phyloP scores from a whole-genome alignment of 2,329 filamentous ascomycete species.

The Neofusicoccum kwambonambiense region DNA sequence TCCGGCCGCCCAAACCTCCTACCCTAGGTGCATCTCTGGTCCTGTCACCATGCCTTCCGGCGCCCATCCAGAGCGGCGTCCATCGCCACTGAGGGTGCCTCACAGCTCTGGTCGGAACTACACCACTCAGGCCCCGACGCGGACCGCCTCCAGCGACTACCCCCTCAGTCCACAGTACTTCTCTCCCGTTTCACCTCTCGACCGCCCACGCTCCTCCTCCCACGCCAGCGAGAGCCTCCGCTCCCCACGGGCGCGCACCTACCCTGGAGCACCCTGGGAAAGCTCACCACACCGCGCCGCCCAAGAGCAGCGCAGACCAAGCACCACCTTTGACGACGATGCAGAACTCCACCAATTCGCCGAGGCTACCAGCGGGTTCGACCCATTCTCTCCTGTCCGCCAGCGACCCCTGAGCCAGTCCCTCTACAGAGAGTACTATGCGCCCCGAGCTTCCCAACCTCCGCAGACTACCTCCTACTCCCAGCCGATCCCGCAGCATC shows the following conservation, averaged over 20 bases:
- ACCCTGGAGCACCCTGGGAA: slow-evolving; percentile 11
- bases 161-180: slow-evolving; percentile 5
- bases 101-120: not conserved
- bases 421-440: slow-evolving; percentile 14
- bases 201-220: slow-evolving; percentile 6
- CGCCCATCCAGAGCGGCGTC: not conserved
- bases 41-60: not conserved
- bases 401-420: slow-evolving; percentile 28
- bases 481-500: not conserved
- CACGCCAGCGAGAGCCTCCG: not conserved
- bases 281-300: not conserved
- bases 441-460: slow-evolving; percentile 20
- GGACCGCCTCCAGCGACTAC: slow-evolving; percentile 1
- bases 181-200: not conserved
- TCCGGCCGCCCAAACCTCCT: slow-evolving; percentile 1
- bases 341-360: slow-evolving; percentile 40
- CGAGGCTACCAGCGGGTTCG: slow-evolving; percentile 37
- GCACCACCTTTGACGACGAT: slow-evolving; percentile 34
- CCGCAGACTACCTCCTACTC: not conserved
- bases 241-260: slow-evolving; percentile 2
- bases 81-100: slow-evolving; percentile 5
- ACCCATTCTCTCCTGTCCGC: slow-evolving; percentile 32
- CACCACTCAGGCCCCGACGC: not conserved
- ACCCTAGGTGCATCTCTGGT: not conserved
- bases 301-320: slow-evolving; percentile 11